These are phyloP conservation scores for Penicillium fimorum DNA, from an alignment of 495 filamentous ascomycete species.

Conservation along the genomic window DNA sequence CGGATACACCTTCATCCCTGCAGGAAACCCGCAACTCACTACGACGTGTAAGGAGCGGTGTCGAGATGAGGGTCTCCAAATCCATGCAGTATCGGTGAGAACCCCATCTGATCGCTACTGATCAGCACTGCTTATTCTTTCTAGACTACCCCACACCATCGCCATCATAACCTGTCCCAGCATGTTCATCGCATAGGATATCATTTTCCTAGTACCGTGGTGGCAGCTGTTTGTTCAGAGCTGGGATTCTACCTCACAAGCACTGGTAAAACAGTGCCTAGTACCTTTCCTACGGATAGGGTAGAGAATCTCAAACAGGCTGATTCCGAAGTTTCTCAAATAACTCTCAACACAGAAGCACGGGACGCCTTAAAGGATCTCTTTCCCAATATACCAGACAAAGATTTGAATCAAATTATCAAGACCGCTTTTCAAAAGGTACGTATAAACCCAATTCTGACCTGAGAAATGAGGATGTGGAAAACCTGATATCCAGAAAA, in stretches of 20 bases:
- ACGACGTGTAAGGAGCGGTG: constrained; percentile 77
- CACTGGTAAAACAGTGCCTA: constrained; percentile 43
- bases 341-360: constrained; percentile 69
- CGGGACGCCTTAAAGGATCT: constrained; percentile 73
- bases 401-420: constrained; percentile 74
- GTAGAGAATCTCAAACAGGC: constrained; percentile 13
- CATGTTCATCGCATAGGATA: constrained; percentile 79
- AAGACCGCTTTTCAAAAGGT: constrained; percentile 84
- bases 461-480: constrained; percentile 13
- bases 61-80: constrained; percentile 60
- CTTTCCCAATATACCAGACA: constrained; percentile 81
- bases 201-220: constrained; percentile 63
- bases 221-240: constrained; percentile 53
- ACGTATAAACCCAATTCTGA: constrained; percentile 24
- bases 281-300: constrained; percentile 25
- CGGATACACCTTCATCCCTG: constrained; percentile 83
- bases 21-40: constrained; percentile 74
- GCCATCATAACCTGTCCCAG: constrained; percentile 54
- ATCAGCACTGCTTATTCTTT: constrained; percentile 15
- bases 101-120: not conserved
- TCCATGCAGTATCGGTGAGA: constrained; percentile 76
- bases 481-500: constrained; percentile 18
- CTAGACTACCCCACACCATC: constrained; percentile 46
- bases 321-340: constrained; percentile 48
- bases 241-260: constrained; percentile 41